These are phyloP conservation scores for Xanthoparmelia taractica DNA, from an alignment of 495 filamentous ascomycete genomes.

Conservation along the genomic window DNA sequence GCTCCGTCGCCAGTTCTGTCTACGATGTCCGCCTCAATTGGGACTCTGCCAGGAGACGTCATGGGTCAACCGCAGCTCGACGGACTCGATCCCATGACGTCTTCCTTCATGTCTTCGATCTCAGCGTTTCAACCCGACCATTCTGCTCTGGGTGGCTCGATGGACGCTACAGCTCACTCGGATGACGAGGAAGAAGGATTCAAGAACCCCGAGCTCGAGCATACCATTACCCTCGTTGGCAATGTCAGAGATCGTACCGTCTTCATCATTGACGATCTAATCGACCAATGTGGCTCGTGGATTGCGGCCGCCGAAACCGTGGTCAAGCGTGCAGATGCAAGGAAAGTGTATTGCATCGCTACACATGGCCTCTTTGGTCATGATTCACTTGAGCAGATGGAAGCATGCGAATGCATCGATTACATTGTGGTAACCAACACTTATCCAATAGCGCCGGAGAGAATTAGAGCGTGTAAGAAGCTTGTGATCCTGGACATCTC, in stretches of 20 bases:
- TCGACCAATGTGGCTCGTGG: conserved; percentile 94
- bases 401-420: conserved; percentile 85
- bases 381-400: conserved; percentile 82
- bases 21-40: conserved; percentile 49
- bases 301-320: conserved; percentile 98
- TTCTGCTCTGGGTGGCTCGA: conserved; percentile 66
- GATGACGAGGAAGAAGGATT: conserved; percentile 85
- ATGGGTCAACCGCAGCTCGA: conserved; percentile 41
- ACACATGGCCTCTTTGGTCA: conserved; percentile 92
- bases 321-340: conserved; percentile 82
- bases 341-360: conserved; percentile 94
- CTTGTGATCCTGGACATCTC: conserved; percentile 83
- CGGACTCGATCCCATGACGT: conserved; percentile 53
- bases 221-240: conserved; percentile 92
- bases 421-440: conserved; percentile 93
- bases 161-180: conserved; percentile 66
- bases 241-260: conserved; percentile 80
- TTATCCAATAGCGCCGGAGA: conserved; percentile 75
- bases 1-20: conserved; percentile 71
- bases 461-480: conserved; percentile 65
- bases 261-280: conserved; percentile 97
- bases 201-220: conserved; percentile 66
- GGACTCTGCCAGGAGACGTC: conserved; percentile 29
- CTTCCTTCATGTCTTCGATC: conserved; percentile 55
- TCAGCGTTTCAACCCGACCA: conserved; percentile 49